Base-by-base conservation (phyloP, 352 stramenopile species). In the Pythium plurisporium region DNA sequence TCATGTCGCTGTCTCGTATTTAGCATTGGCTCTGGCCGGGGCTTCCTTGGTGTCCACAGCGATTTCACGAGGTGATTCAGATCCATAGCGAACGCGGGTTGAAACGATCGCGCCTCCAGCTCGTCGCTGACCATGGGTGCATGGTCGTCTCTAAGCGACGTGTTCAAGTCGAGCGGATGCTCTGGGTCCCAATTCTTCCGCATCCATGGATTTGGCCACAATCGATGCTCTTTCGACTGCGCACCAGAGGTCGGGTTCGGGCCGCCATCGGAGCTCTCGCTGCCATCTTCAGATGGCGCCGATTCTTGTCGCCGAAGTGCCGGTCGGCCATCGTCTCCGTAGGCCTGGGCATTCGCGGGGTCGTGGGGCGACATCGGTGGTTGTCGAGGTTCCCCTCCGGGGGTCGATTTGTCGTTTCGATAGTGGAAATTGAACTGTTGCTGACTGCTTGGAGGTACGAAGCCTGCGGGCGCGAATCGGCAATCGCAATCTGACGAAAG, bases 81-180 rank as follows among this genome's bases (percentile, higher is more conserved):
- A 41, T 70, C 62, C 55, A 70, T 55, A 0, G 41, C 14, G 19
- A 65, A 65, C 26, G 36, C 56, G n/a, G 62, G 45, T 15, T 54
- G 12, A 38, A 70, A 70, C n/a, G 48, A 9, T 20, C 61, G 50
- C n/a, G 46, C 31, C 1, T 34, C 41, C 0, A 29, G 14, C 0
- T 64, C 61, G 38, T 48, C 19, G 15, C 22, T 33, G 4, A 56
- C 47, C 3, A 53, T 20, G 22, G 27, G 54, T 34, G 38, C 11
- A 14, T 26, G 2, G 17, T 55, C 46, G 17, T 42, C 19, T 17
- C 23, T n/a, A 2, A 34, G 17, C 3, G 62, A n/a, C 41, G 54
- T 64, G 56, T 70, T 70, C 29, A 70, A 29, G 45, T 70, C 52
- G 19, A 70, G 44, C n/a, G 62, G 56, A 22, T 57, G n/a, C 37